Percentiles rank a stretch among this genome's conserved stretches.
Conservation (phyloP, 305 asterid species). For the Solanum hybrid region DNA sequence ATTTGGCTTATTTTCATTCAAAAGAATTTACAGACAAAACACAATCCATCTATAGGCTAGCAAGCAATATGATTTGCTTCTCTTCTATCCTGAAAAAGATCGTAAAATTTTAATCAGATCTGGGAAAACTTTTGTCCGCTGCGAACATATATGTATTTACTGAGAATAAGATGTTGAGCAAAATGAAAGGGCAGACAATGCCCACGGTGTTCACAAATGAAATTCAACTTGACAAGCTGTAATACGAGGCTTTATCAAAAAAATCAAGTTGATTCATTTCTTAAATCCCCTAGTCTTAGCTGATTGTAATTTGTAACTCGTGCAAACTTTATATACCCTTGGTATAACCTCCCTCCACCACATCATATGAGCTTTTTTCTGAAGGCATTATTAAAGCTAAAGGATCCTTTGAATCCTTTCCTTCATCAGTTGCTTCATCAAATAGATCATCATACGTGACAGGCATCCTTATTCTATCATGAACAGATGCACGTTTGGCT, state of each 20-base stretch:
- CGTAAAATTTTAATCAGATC: not conserved
- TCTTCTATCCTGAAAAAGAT: not conserved
- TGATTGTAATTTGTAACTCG: not conserved
- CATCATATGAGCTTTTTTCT: not conserved
- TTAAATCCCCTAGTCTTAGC: not conserved
- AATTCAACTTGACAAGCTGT: not conserved
- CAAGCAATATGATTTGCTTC: not conserved
- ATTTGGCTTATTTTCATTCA: not conserved
- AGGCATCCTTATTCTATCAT: constrained; percentile 62
- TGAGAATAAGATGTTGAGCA: not conserved
- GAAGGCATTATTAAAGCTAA: not conserved
- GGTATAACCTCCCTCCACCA: constrained; percentile 3
- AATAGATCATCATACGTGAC: constrained; percentile 65
- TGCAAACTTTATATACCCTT: constrained; percentile 14
- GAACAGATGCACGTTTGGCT: constrained; percentile 43
- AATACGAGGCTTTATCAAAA: not conserved
- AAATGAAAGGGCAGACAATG: not conserved
- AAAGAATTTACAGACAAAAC: not conserved
- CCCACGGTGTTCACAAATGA: not conserved
- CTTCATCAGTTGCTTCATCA: constrained; percentile 16
- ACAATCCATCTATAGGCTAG: not conserved
- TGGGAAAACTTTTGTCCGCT: not conserved
- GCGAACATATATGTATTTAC: not conserved
- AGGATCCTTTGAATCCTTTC: not conserved
- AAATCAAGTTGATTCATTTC: not conserved